Base-by-base conservation (phyloP, 129 eudicot genomes). In the Ambrosia trifida region DNA sequence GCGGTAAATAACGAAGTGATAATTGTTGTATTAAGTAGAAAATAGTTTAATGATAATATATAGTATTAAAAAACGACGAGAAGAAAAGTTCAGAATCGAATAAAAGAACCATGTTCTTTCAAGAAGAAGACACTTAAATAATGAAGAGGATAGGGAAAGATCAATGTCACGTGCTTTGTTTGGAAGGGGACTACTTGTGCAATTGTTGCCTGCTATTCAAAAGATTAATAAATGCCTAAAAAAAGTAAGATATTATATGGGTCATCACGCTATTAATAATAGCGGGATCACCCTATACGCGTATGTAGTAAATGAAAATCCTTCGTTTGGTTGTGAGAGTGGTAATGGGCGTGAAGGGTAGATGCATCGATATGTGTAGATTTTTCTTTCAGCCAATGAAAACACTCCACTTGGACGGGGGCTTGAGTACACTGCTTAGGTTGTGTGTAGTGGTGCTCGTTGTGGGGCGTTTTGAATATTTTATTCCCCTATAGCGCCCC, bases 141-240 rank as follows among this genome's bases (percentile, higher is more conserved):
- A 19, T 54, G 32, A 53, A 53, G 60, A 53, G 60, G 61, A 54
- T 20, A 54, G 61, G 33, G 61, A 54, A 54, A 54, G 33, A 54
- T 54, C 61, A 54, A 54, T 12, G 14, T 54, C 61, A 54, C 61
- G 61, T 54, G 61, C 61, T 19, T 54, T 54, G 61, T 54, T 54
- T 9, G 32, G 61, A 54, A 19, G 31, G 31, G 61, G 32, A 54
- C 32, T 18, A 54, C 32, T 11, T 20, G 9, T 18, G 11, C 7
- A 20, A 19, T 54, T 54, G 33, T 19, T 54, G 61, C 33, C 24
- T 53, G 4, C 8, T 18, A 53, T 53, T 53, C 14, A 18, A 54
- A 54, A 24, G 58, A 51, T 17, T 16, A 7, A 17, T 51, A 17
- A 16, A 2, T 17, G 16, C 19, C 12, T 16, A 51, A 5, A 51